Conservation (phyloP, 305 asterid genomes). For the Fraxinus paxiana region DNA sequence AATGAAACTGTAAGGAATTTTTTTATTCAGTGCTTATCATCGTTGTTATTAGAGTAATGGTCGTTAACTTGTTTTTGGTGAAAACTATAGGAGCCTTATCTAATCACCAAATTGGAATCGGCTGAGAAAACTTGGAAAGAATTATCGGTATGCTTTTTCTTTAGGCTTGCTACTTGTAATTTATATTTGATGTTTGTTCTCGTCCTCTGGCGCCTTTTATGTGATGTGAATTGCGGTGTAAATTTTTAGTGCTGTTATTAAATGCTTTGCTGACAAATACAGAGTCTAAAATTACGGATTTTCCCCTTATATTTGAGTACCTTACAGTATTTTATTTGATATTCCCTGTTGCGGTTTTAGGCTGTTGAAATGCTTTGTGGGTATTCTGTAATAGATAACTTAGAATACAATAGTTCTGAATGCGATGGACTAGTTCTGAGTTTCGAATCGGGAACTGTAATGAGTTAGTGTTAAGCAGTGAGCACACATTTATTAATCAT, state of each 20-base stretch:
- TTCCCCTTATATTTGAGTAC: not conserved
- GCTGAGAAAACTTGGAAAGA: conserved; percentile 95
- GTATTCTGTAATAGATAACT: not conserved
- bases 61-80: conserved; percentile 20
- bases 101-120: conserved; percentile 80
- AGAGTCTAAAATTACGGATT: not conserved
- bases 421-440: not conserved
- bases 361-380: not conserved
- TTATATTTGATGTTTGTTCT: not conserved
- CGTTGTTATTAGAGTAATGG: not conserved
- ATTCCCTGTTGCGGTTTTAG: not conserved
- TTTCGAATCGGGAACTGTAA: not conserved
- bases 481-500: not conserved
- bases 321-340: not conserved
- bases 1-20: not conserved
- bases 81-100: conserved; percentile 69
- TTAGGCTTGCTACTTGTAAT: not conserved
- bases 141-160: conserved; percentile 60
- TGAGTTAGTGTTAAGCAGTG: not conserved
- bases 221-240: not conserved
- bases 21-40: not conserved
- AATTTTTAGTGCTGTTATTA: not conserved
- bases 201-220: not conserved
- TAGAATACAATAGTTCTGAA: not conserved
- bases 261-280: not conserved